Evolutionary conservation across 139 green algal species (phyloP).

Genomic region (Coccomyxa sp.): DNA sequence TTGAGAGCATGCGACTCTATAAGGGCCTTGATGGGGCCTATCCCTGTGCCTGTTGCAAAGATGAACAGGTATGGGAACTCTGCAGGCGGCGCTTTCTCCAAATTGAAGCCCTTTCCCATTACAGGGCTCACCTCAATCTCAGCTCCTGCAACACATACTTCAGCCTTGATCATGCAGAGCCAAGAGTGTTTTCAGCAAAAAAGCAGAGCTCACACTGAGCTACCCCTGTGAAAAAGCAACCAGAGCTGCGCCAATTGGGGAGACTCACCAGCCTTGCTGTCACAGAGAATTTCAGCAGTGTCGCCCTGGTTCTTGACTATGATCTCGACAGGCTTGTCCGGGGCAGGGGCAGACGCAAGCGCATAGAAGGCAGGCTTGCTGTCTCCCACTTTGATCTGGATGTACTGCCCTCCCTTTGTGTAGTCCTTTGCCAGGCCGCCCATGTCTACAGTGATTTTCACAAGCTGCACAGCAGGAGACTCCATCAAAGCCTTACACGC

Average conservation of each 20-base stretch:
- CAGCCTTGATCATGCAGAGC: background rate
- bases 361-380: conserved; percentile 87
- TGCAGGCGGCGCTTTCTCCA: conserved; percentile 66
- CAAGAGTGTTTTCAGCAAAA: background rate
- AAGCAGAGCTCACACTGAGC: no score
- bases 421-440: conserved; percentile 52
- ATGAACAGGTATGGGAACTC: conserved; percentile 60
- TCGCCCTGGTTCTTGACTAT: conserved; percentile 51
- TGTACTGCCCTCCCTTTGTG: conserved; percentile 81
- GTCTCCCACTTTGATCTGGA: conserved; percentile 71
- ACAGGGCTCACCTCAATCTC: conserved; percentile 44
- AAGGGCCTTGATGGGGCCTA: conserved; percentile 73
- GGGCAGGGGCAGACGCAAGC: conserved; percentile 76
- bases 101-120: conserved; percentile 84
- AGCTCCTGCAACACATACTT: conserved; percentile 16
- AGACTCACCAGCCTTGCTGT: background rate
- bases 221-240: background rate
- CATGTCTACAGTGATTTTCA: conserved; percentile 52
- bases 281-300: background rate
- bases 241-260: background rate
- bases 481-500: no score
- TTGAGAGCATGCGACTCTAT: conserved; percentile 59
- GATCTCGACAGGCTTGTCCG: conserved; percentile 49
- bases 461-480: no score
- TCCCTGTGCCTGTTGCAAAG: conserved; percentile 75